A percentile compares a stretch with the other conserved stretches of the same genome.
These are phyloP conservation scores for Epichloe festucae DNA, from an alignment of 2,329 filamentous ascomycete genomes.

Conservation along the genomic window DNA sequence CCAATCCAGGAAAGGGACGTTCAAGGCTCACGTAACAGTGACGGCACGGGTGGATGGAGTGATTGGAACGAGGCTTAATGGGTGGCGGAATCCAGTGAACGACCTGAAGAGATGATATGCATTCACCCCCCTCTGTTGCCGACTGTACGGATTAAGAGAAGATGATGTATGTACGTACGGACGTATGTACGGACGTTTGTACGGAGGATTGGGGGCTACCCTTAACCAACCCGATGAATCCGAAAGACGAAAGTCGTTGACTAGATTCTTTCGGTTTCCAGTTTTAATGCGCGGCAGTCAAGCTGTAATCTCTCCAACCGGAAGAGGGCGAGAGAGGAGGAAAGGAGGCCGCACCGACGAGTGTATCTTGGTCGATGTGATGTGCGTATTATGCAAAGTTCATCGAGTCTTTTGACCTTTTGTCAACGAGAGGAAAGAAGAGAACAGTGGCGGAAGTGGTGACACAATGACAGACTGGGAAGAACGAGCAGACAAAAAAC, in stretches of 20 bases:
- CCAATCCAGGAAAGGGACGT: not conserved
- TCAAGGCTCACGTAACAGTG: not conserved
- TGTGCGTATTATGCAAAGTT: slow-evolving; percentile 1
- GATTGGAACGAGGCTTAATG: not conserved
- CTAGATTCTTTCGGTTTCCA: too few species aligned
- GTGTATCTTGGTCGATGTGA: not conserved
- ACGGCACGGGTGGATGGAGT: not conserved
- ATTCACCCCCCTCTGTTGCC: not conserved
- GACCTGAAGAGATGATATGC: not conserved
- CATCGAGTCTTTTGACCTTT: too few species aligned
- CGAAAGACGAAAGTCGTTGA: too few species aligned
- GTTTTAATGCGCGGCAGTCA: not conserved
- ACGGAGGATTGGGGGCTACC: too few species aligned
- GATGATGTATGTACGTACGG: not conserved
- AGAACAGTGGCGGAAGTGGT: too few species aligned
- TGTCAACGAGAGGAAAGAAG: too few species aligned
- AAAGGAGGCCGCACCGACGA: not conserved
- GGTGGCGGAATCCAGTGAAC: not conserved
- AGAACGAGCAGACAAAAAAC: too few species aligned
- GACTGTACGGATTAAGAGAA: not conserved
- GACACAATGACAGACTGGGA: too few species aligned
- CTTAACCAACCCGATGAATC: too few species aligned
- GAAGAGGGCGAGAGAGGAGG: not conserved
- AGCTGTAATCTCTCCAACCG: not conserved
- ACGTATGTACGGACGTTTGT: too few species aligned